These are phyloP conservation scores for Fusarium foetens DNA, from an alignment of 2,329 filamentous ascomycete species.

Conservation along the genomic window DNA sequence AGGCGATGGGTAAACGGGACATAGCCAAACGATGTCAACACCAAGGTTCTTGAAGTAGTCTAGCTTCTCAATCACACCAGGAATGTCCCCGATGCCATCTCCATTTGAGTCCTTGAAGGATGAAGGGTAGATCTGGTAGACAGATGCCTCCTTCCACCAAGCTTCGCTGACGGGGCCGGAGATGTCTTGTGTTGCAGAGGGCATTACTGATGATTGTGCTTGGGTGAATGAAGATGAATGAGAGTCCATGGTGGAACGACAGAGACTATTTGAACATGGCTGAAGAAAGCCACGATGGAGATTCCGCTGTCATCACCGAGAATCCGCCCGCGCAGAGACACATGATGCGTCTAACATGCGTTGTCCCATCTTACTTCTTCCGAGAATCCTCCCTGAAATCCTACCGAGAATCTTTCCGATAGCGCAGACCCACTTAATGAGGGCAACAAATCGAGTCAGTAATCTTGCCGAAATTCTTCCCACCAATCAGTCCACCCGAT, in stretches of 20 bases:
- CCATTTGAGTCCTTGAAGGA: slow-evolving; percentile 66
- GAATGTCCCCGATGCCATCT: slow-evolving; percentile 70
- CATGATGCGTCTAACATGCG: slow-evolving; percentile 4
- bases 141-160: slow-evolving; percentile 67
- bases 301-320: neutral
- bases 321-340: neutral
- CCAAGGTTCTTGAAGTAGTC: slow-evolving; percentile 70
- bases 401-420: slow-evolving; percentile 6
- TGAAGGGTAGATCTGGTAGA: slow-evolving; percentile 61
- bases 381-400: slow-evolving; percentile 1
- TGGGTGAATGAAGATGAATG: neutral
- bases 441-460: neutral
- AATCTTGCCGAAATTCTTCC: neutral
- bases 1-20: slow-evolving; percentile 71
- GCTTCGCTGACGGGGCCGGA: slow-evolving; percentile 2
- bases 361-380: neutral
- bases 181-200: neutral
- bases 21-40: slow-evolving; percentile 73
- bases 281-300: neutral
- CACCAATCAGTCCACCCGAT: neutral
- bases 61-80: slow-evolving; percentile 69
- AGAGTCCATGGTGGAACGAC: neutral
- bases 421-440: neutral
- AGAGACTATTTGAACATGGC: neutral
- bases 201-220: neutral